These are phyloP conservation scores for Proliferodiscus dingleyae DNA, from an alignment of 2,329 filamentous ascomycete genomes.

Conservation along the genomic window DNA sequence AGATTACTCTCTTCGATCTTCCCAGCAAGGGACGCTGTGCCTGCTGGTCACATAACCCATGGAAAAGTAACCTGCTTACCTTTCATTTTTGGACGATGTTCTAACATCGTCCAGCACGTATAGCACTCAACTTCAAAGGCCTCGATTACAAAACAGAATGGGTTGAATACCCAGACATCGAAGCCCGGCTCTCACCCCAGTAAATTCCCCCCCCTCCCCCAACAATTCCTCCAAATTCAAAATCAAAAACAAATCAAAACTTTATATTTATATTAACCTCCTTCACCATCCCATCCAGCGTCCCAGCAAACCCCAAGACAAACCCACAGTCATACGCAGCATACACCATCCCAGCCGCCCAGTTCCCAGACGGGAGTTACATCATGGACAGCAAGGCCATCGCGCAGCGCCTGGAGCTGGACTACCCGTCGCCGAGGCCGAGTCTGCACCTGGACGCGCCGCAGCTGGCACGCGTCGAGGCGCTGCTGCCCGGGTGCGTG, in stretches of 20 bases:
- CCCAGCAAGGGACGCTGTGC: conserved; percentile 46
- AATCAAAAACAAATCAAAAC: too few species aligned
- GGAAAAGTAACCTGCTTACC: conserved; percentile 58
- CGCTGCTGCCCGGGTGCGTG: conserved; percentile 34
- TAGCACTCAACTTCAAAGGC: conserved; percentile 63
- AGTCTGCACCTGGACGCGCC: conserved; percentile 53
- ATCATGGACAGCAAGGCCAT: conserved; percentile 63
- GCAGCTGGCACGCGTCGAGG: conserved; percentile 40
- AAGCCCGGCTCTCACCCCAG: conserved; percentile 49
- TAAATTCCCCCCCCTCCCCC: conserved; percentile 33
- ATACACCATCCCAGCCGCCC: conserved; percentile 54
- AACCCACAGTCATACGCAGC: conserved; percentile 20
- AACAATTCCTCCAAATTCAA: too few species aligned
- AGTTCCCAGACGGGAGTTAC: conserved; percentile 50
- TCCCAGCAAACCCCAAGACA: conserved; percentile 39
- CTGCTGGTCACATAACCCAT: conserved; percentile 64
- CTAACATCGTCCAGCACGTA: conserved; percentile 44
- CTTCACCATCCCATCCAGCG: too few species aligned
- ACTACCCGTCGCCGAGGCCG: conserved; percentile 52
- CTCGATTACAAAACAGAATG: conserved; percentile 65
- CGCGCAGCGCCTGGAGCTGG: conserved; percentile 51
- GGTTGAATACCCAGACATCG: conserved; percentile 64
- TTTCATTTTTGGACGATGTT: neutral
- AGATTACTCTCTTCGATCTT: conserved; percentile 57
- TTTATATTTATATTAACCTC: too few species aligned